phyloP scores from a whole-genome alignment of 164 flowering plant species.

The Nymphaea thermarum region DNA sequence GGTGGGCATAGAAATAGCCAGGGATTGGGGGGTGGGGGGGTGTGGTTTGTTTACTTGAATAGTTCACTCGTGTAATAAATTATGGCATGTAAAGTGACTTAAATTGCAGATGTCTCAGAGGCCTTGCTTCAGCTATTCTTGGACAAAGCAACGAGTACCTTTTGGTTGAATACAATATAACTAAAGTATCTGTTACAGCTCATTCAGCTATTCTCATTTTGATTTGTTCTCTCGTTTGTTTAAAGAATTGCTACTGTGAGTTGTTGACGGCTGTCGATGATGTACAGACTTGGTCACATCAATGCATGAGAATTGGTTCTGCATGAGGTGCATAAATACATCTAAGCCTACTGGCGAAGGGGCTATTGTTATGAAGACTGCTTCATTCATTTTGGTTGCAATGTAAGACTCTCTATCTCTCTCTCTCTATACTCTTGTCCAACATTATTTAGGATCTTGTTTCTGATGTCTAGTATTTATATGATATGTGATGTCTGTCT shows the following conservation, averaged over 20 bases:
- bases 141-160: no score
- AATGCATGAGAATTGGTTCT: constrained; percentile 78
- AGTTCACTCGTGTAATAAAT: no score
- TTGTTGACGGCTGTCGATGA: not conserved
- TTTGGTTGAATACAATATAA: no score
- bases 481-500: no score
- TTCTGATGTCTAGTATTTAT: no score
- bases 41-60: no score
- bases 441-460: no score
- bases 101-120: no score
- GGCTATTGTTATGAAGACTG: constrained; percentile 70
- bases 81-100: no score
- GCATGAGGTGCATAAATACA: constrained; percentile 76
- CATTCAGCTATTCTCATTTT: no score
- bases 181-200: no score
- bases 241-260: not conserved
- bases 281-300: constrained; percentile 78
- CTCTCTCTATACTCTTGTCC: not conserved
- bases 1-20: not conserved
- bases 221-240: not conserved
- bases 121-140: no score
- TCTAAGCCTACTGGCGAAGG: constrained; percentile 83
- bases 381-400: constrained; percentile 65
- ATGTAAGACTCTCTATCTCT: constrained; percentile 41
- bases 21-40: not conserved